Percentiles rank a stretch among this genome's conserved stretches.
These are phyloP conservation scores for Penicillium angulare DNA, from an alignment of 495 filamentous ascomycete species.

Conservation along the genomic window DNA sequence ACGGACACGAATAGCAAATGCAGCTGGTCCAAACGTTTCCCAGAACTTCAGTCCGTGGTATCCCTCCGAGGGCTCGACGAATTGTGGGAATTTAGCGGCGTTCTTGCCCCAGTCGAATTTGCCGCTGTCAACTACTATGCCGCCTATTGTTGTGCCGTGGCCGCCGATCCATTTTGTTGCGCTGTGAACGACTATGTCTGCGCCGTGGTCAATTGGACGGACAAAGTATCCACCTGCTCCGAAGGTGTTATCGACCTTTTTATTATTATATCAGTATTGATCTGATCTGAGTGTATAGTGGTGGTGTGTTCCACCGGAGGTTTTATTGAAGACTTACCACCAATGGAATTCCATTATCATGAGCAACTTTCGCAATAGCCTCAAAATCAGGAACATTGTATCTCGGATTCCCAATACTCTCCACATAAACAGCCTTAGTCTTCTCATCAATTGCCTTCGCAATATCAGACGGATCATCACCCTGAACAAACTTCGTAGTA, in stretches of 20 bases:
- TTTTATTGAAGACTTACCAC: conserved; percentile 72
- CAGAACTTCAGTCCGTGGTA: conserved; percentile 98
- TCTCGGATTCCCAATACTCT: conserved; percentile 92
- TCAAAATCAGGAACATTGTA: conserved; percentile 94
- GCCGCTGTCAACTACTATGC: conserved; percentile 85
- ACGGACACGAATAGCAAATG: conserved; percentile 78
- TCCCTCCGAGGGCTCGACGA: conserved; percentile 86
- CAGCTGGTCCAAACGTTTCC: conserved; percentile 87
- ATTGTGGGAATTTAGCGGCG: conserved; percentile 85
- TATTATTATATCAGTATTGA: background rate
- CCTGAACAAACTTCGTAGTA: conserved; percentile 82
- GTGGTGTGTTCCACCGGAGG: background rate
- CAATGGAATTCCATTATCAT: conserved; percentile 79
- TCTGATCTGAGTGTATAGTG: too few relatives aligned
- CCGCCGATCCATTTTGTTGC: conserved; percentile 99
- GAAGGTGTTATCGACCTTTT: conserved; percentile 96
- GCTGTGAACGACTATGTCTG: conserved; percentile 92
- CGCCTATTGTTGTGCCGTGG: conserved; percentile 93
- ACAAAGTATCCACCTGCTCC: conserved; percentile 92
- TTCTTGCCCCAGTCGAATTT: conserved; percentile 97
- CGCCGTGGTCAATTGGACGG: conserved; percentile 88
- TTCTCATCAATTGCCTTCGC: conserved; percentile 86
- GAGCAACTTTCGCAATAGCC: conserved; percentile 74
- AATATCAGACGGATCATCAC: conserved; percentile 82
- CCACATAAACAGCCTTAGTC: conserved; percentile 94